Evolutionary conservation across 2,329 filamentous ascomycete genomes (phyloP).

Genomic region (Huntiella omanensis): DNA sequence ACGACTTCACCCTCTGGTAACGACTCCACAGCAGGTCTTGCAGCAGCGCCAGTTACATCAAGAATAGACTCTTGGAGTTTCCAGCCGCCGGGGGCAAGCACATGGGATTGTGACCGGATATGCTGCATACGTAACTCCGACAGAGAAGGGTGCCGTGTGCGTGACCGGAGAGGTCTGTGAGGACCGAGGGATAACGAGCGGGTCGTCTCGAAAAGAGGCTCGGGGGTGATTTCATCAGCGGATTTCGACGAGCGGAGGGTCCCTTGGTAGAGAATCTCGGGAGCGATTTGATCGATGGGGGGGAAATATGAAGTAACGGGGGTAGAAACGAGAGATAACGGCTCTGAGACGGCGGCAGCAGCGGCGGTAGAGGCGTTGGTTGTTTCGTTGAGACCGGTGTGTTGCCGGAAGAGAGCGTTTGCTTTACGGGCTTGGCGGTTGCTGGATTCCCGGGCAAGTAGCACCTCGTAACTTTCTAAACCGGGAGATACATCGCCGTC

Average conservation of each 20-base stretch:
- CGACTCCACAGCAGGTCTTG: constrained; percentile 1
- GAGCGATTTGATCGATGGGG: not conserved
- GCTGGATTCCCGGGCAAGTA: constrained; percentile 3
- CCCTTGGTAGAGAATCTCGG: not conserved
- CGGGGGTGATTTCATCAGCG: not conserved
- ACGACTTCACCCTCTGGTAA: constrained; percentile 8
- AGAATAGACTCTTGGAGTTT: constrained; percentile 9
- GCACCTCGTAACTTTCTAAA: constrained; percentile 1
- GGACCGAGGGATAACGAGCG: constrained; percentile 4
- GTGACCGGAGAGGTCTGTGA: not conserved
- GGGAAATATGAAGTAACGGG: constrained; percentile 1
- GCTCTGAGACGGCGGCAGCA: not conserved
- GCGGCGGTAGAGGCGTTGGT: not conserved
- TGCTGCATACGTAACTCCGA: constrained; percentile 4
- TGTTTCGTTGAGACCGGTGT: not conserved
- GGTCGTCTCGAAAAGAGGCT: not conserved
- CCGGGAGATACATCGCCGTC: not conserved
- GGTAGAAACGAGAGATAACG: not conserved
- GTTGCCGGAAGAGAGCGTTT: not conserved
- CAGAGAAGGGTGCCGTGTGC: not conserved
- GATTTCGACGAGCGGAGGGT: not conserved
- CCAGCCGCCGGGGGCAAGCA: constrained; percentile 6
- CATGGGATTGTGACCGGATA: constrained; percentile 4
- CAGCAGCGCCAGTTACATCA: constrained; percentile 7
- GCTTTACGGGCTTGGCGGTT: not conserved